Evolutionary conservation across 2,329 filamentous ascomycete species (phyloP), one percentile per base, ranked within the genome.

Genomic region (Neofusicoccum laricinum): DNA sequence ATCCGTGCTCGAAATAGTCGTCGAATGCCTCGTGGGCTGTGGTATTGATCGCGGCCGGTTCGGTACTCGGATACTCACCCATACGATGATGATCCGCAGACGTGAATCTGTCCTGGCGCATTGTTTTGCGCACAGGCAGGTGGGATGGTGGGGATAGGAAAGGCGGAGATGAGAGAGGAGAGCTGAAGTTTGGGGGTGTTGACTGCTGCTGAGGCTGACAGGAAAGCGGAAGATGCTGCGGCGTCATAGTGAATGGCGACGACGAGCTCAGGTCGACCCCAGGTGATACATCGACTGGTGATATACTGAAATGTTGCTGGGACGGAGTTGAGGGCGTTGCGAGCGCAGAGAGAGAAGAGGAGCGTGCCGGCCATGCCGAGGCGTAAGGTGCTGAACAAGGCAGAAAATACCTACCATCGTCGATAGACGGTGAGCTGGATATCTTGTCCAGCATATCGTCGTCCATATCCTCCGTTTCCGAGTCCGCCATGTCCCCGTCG

Each of bases 381-480:
- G 67, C 62, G 7, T 25, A 25, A 17, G 40, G 14, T 21, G 49
- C 41, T 49, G 50, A 36, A 32, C 49, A 65, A 74, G 75, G 73
- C 69, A 76, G 72, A 79, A 78, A 79, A 81, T 82, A 95, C 93
- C 85, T 88, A 99, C 94, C 94, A 90, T 98, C 94, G 84, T 96
- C 93, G 79, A 99, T 99, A 71, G 94, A 98, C 75, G 95, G 95
- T 72, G 94, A 98, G 79, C 93, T 98, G 72, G 94, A 98, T 69
- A 99, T 97, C 79, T 95, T 95, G 82, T 98, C 95, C 90, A 96
- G 92, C 88, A 97, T 88, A 78, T 98, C 94, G 78, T 97, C 88
- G 73, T 96, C 93, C 76, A 93, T 80, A 66, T 86, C 84, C 38
- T 79, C 84, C 38, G 79, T 80, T 67, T 91, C 86, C 53, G 84